Base-by-base conservation (phyloP, 208 protist genomes). In the Balamuthia mandrillaris region DNA sequence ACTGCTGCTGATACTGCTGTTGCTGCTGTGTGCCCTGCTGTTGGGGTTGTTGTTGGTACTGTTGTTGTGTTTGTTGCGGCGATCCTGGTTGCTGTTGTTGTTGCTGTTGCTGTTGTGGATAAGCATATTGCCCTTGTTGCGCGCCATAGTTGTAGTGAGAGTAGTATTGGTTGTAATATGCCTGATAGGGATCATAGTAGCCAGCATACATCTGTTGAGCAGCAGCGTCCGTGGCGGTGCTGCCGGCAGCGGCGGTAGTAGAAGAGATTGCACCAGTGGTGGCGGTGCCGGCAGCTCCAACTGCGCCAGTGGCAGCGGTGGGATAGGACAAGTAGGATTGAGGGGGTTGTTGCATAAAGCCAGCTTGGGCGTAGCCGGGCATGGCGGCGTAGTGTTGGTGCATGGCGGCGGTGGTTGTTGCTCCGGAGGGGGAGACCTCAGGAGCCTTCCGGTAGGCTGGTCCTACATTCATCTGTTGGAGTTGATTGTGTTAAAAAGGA, bases 371-470 rank as follows among this genome's bases (percentile, higher is more conserved):
- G 18, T 56, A n/a, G n/a, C 18, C 49, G n/a, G 49, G n/a, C n/a
- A 56, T 18, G 49, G 49, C 49, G 18, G 18, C 49, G 49, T 56
- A 24, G 49, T 24, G 18, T 56, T 18, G n/a, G n/a, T 18, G 49
- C 49, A 24, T 56, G 49, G 49, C 18, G 49, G 49, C 49, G 18
- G 6, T 33, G 60, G 18, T 27, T 21, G 45, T 49, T 0, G 44
- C 24, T 24, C 47, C 24, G 42, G 27, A n/a, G 18, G 68, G 14
- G n/a, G 65, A 27, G 27, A 6, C 35, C 18, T 58, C n/a, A n/a
- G n/a, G n/a, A n/a, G n/a, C 72, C 72, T 81, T 81, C 47, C 72
- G 52, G 47, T 47, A 81, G 12, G 72, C 72, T 2, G 52, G 45
- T n/a, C 72, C 72, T 1, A 81, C 72, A 14, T 81, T 81, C 72